phyloP scores from a whole-genome alignment of 73 alveolate genomes.

The Stentor coeruleus region DNA sequence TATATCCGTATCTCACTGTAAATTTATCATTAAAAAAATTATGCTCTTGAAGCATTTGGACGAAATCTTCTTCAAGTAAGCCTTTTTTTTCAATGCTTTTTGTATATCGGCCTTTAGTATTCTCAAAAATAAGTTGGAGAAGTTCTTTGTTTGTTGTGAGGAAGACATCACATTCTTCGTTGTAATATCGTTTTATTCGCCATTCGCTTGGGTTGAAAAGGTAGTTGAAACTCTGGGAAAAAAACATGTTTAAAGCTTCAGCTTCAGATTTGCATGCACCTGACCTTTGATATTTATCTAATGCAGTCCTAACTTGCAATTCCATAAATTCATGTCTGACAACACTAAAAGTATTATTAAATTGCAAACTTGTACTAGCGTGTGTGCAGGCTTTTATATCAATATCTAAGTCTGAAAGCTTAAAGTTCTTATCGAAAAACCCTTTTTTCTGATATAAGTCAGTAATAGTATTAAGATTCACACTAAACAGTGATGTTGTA shows the following conservation, averaged over 20 bases:
- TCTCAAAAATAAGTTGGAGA: background rate
- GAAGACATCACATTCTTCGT: conserved; percentile 18
- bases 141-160: conserved; percentile 1
- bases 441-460: conserved; percentile 11
- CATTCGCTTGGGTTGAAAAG: background rate
- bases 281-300: conserved; percentile 41
- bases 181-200: background rate
- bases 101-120: background rate
- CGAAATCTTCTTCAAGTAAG: background rate
- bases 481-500: conserved; percentile 12
- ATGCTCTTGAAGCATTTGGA: background rate
- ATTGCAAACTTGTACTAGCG: conserved; percentile 15
- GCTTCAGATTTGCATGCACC: conserved; percentile 25
- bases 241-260: background rate
- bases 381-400: conserved; percentile 36
- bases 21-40: background rate
- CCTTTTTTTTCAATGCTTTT: background rate
- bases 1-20: background rate
- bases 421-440: conserved; percentile 27
- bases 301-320: conserved; percentile 43
- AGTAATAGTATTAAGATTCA: conserved; percentile 24
- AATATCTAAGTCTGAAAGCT: conserved; percentile 42
- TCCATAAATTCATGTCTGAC: conserved; percentile 53
- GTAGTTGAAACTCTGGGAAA: background rate
- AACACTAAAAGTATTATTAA: conserved; percentile 30